These are phyloP conservation scores for Tricholomella constricta DNA, from an alignment of 768 basidiomycete species.

Conservation along the genomic window DNA sequence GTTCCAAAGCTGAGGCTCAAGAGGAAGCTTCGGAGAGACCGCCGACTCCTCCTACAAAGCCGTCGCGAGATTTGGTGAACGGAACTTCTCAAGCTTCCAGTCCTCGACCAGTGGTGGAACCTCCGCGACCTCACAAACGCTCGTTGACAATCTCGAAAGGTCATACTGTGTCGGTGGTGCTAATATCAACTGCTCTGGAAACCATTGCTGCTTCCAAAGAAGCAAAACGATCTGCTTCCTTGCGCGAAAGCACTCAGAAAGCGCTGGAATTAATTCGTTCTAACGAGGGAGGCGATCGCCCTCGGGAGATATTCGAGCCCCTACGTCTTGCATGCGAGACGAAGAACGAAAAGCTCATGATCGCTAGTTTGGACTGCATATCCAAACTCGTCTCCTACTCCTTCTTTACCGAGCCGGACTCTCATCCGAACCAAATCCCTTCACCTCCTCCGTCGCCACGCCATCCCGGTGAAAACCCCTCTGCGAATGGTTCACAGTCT, in stretches of 20 bases:
- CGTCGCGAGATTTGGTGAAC: not conserved
- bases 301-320: slow-evolving; percentile 94
- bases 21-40: slow-evolving; percentile 4
- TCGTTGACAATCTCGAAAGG: slow-evolving; percentile 69
- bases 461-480: slow-evolving; percentile 39
- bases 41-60: slow-evolving; percentile 18
- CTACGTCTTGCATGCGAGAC: slow-evolving; percentile 96
- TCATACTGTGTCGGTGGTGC: slow-evolving; percentile 73
- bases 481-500: slow-evolving; percentile 47
- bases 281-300: slow-evolving; percentile 72
- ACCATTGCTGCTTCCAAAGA: slow-evolving; percentile 86
- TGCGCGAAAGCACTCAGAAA: slow-evolving; percentile 79
- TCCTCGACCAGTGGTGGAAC: slow-evolving; percentile 6
- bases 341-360: slow-evolving; percentile 89
- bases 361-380: slow-evolving; percentile 95
- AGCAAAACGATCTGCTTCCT: slow-evolving; percentile 77
- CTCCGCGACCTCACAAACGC: slow-evolving; percentile 41
- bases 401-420: slow-evolving; percentile 81
- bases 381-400: slow-evolving; percentile 97
- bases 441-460: slow-evolving; percentile 83
- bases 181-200: slow-evolving; percentile 85
- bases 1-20: not conserved
- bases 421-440: slow-evolving; percentile 43
- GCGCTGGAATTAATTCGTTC: slow-evolving; percentile 82
- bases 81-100: not conserved